A percentile compares a stretch with the other conserved stretches of the same genome.
These are phyloP conservation scores for Eucalyptus cloeziana DNA, from an alignment of 345 rosid species.

Conservation along the genomic window DNA sequence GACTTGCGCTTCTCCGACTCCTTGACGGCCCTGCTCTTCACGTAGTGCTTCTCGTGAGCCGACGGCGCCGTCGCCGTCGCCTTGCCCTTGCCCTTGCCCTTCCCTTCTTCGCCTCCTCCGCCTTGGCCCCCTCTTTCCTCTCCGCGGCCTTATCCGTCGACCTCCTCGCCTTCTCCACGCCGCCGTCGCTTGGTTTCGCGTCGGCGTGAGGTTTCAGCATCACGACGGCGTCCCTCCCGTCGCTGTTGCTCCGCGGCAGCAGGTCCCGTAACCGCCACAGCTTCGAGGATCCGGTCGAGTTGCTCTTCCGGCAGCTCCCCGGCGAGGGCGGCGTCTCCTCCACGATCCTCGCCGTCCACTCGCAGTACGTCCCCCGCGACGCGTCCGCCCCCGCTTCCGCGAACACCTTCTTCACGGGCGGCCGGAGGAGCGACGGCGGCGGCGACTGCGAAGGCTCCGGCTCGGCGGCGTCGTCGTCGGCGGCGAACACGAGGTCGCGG, in stretches of 20 bases:
- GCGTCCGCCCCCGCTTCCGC: constrained; percentile 6
- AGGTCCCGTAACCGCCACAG: constrained; percentile 38
- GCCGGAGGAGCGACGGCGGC: neutral
- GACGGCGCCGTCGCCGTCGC: constrained; percentile 3
- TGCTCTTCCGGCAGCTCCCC: constrained; percentile 44
- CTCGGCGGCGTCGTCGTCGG: neutral
- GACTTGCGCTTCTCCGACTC: constrained; percentile 45
- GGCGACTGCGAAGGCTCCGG: neutral
- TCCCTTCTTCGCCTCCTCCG: neutral
- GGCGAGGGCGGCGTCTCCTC: constrained; percentile 29
- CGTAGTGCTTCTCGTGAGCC: constrained; percentile 39
- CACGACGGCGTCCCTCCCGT: constrained; percentile 54
- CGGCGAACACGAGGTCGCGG: constrained; percentile 8
- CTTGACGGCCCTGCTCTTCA: constrained; percentile 30
- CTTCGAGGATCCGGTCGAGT: constrained; percentile 48
- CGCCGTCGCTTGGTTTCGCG: neutral
- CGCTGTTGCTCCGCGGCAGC: constrained; percentile 32
- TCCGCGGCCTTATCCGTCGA: neutral
- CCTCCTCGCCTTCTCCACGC: neutral
- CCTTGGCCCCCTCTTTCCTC: neutral
- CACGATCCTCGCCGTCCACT: constrained; percentile 21
- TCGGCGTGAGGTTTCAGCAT: constrained; percentile 9
- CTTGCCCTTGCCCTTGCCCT: neutral
- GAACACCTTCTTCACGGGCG: constrained; percentile 27
- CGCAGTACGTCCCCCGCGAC: constrained; percentile 18